A percentile compares a stretch with the other conserved stretches of the same genome.
These are phyloP conservation scores for Melampsora abietis-canadensis DNA, from an alignment of 1,284 basidiomycete genomes.

Conservation along the genomic window DNA sequence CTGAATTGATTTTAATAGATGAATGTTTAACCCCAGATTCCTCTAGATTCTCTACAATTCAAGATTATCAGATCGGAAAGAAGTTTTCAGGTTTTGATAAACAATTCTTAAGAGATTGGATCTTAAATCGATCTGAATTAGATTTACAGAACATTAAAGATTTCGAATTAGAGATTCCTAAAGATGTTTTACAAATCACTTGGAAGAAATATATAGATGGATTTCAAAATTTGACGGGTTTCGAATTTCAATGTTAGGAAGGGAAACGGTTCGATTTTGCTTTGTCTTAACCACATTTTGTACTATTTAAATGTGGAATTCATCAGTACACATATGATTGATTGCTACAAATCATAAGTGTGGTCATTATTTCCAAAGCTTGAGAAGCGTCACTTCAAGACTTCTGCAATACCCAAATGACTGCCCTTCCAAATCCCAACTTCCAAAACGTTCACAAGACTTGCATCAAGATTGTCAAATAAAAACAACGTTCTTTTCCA, in stretches of 20 bases:
- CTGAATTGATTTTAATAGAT: conserved; percentile 78
- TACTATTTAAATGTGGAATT: no score
- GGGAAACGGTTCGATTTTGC: no score
- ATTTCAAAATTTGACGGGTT: conserved; percentile 64
- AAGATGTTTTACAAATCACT: conserved; percentile 73
- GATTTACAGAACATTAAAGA: conserved; percentile 51
- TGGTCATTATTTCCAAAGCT: no score
- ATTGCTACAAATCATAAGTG: no score
- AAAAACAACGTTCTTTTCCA: no score
- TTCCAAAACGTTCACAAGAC: no score
- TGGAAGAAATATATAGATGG: conserved; percentile 73
- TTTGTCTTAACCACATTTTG: neutral
- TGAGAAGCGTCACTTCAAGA: no score
- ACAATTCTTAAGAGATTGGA: conserved; percentile 90
- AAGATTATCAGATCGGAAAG: conserved; percentile 69
- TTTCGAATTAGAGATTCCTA: conserved; percentile 59
- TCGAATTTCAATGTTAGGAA: conserved; percentile 44
- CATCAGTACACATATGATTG: no score
- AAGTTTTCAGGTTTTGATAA: conserved; percentile 92
- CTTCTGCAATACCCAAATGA: no score
- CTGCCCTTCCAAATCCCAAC: no score
- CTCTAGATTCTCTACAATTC: conserved; percentile 89
- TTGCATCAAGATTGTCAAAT: no score
- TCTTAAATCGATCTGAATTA: conserved; percentile 52
- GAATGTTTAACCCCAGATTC: conserved; percentile 96